Evolutionary conservation across 306 rosid species (phyloP).

Genomic region (Parietaria judaica): DNA sequence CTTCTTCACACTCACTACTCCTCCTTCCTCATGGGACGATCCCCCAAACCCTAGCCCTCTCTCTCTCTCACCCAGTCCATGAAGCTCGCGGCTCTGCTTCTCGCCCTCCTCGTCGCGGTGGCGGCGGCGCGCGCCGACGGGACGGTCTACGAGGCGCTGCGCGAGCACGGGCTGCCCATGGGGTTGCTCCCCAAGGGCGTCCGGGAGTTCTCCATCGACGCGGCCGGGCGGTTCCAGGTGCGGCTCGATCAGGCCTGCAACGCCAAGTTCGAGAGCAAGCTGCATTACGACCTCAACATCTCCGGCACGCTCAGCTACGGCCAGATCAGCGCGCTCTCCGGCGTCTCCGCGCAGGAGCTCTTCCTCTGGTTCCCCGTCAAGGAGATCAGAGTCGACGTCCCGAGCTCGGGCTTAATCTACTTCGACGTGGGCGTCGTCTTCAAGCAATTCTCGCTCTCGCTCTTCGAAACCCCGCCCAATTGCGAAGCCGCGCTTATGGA

Average conservation of each 20-base stretch:
- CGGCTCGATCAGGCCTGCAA: conserved; percentile 74
- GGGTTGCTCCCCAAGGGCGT: conserved; percentile 72
- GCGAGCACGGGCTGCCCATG: conserved; percentile 63
- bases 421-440: conserved; percentile 69
- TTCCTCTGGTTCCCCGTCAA: conserved; percentile 80
- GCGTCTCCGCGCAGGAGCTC: conserved; percentile 70
- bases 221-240: conserved; percentile 44
- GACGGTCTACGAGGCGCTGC: conserved; percentile 56
- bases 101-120: conserved; percentile 12
- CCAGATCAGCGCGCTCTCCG: conserved; percentile 47
- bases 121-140: not conserved
- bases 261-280: conserved; percentile 72
- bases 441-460: conserved; percentile 65
- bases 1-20: conserved; percentile 14
- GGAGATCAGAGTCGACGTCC: conserved; percentile 74
- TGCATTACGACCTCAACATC: conserved; percentile 75
- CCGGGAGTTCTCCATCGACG: conserved; percentile 36
- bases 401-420: conserved; percentile 71
- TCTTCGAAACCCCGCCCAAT: conserved; percentile 71
- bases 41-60: not conserved
- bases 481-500: conserved; percentile 36
- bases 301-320: conserved; percentile 56
- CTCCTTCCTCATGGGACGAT: not conserved
- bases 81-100: conserved; percentile 1
- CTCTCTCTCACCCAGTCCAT: not conserved